These are phyloP conservation scores for Eutypella sp. DNA, from an alignment of 2,329 filamentous ascomycete species.

Conservation along the genomic window DNA sequence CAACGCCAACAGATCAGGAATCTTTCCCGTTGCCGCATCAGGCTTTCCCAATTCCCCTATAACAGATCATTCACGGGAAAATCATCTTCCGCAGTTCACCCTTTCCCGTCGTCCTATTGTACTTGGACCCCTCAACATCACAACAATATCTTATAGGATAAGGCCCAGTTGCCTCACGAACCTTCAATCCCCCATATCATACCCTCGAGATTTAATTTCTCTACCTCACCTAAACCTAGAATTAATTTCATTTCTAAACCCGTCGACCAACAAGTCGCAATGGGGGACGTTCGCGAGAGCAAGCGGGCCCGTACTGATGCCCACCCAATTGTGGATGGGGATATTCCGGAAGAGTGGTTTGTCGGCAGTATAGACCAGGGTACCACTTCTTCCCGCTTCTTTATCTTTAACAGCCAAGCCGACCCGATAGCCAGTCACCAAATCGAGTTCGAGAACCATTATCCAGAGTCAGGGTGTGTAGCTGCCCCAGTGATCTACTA, in stretches of 20 bases:
- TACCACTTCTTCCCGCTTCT: conserved; percentile 82
- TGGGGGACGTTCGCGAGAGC: conserved; percentile 21
- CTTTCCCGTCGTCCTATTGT: conserved; percentile 8
- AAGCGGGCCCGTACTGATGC: conserved; percentile 14
- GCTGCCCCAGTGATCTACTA: too few relatives aligned
- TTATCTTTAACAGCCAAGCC: conserved; percentile 80
- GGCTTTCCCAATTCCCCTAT: not conserved
- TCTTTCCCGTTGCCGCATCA: not conserved
- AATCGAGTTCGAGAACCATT: conserved; percentile 79
- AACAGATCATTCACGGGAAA: not conserved
- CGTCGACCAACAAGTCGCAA: conserved; percentile 13
- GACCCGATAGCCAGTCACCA: conserved; percentile 78
- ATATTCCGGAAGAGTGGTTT: conserved; percentile 49
- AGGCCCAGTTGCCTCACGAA: conserved; percentile 19
- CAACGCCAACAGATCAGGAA: not conserved
- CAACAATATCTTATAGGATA: conserved; percentile 18
- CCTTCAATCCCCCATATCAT: conserved; percentile 4
- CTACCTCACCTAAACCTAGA: conserved; percentile 1
- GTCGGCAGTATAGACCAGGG: conserved; percentile 88
- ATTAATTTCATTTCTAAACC: conserved; percentile 6
- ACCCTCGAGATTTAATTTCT: conserved; percentile 6
- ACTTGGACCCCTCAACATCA: conserved; percentile 7
- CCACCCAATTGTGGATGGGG: conserved; percentile 4
- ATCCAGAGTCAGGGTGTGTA: conserved; percentile 77
- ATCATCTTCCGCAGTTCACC: not conserved